phyloP scores from a whole-genome alignment of 331 rosid species.

The Telfairia occidentalis region DNA sequence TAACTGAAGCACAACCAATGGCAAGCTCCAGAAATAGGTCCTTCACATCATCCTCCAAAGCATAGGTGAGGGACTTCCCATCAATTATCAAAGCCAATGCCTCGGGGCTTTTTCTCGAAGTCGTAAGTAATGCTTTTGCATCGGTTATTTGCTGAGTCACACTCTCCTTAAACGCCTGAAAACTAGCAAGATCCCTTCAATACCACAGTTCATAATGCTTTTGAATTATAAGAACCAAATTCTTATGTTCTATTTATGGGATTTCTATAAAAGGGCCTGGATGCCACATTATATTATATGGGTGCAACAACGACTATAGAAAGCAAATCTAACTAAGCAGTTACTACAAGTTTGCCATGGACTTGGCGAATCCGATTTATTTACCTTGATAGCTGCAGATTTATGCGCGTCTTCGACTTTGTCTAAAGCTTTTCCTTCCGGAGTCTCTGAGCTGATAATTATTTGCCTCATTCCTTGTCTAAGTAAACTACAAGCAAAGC shows the following conservation, averaged over 20 bases:
- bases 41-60: slow-evolving; percentile 67
- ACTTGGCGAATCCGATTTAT: neutral
- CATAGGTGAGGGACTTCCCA: slow-evolving; percentile 79
- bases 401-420: slow-evolving; percentile 41
- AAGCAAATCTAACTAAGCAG: neutral
- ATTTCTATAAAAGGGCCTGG: neutral
- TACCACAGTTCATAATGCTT: neutral
- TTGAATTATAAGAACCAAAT: neutral
- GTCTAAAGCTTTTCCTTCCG: slow-evolving; percentile 62
- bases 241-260: neutral
- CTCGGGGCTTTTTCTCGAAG: slow-evolving; percentile 27
- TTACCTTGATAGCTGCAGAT: slow-evolving; percentile 32
- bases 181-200: slow-evolving; percentile 19
- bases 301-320: neutral
- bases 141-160: slow-evolving; percentile 53
- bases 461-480: slow-evolving; percentile 91
- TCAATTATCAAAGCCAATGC: slow-evolving; percentile 89
- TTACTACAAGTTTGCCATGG: slow-evolving; percentile 38
- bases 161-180: slow-evolving; percentile 62
- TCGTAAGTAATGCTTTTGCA: slow-evolving; percentile 40
- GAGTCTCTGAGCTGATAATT: slow-evolving; percentile 69
- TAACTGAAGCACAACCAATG: slow-evolving; percentile 85
- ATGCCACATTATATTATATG: neutral
- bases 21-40: slow-evolving; percentile 79
- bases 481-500: slow-evolving; percentile 91